Evolutionary conservation across 352 stramenopile genomes (phyloP), one percentile per base, ranked within the genome.

Genomic region (Lagenidium giganteum): DNA sequence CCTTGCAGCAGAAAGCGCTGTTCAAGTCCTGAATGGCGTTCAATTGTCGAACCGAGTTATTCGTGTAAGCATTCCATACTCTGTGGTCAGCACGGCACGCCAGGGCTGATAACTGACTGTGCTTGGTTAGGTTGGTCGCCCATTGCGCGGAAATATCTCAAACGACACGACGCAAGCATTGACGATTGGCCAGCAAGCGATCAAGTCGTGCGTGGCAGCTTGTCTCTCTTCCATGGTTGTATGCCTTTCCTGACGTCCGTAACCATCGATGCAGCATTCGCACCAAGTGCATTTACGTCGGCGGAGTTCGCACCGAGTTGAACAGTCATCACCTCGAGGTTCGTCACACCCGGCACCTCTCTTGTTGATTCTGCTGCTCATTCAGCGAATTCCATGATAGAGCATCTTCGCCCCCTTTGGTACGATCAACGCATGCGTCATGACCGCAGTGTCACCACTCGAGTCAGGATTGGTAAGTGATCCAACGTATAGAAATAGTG

Each of bases 371-470:
- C 2, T 5, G 5, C 2, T n/a, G 26, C 13, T 3, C 14, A n/a
- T 24, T 47, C 11, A 17, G 17, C 20, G 18, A n/a, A n/a, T n/a
- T n/a, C n/a, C n/a, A 0, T 33, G 24, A 22, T 25, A 87, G 75
- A 90, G 78, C 39, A 87, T 90, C 43, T 87, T 90, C 29, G 81
- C 78, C 31, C 78, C 78, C 11, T 90, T 90, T 45, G 78, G 78
- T 27, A 59, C 64, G 8, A 70, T 90, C 34, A 64, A 61, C 14
- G 62, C 63, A 7, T 87, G 75, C 42, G 75, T 87, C 26, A 90
- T 90, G 78, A 53, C 61, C 4, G 57, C 70, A 2, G 38, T 80
- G 7, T 85, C 78, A 8, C 64, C 72, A 8, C 42, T 82, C 8
- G 74, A 90, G 44, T 55, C 70, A 16, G 48, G 59, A 24, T 47